phyloP scores from a whole-genome alignment of 2,329 filamentous ascomycete genomes.

The Mycosphaerella arachidis region DNA sequence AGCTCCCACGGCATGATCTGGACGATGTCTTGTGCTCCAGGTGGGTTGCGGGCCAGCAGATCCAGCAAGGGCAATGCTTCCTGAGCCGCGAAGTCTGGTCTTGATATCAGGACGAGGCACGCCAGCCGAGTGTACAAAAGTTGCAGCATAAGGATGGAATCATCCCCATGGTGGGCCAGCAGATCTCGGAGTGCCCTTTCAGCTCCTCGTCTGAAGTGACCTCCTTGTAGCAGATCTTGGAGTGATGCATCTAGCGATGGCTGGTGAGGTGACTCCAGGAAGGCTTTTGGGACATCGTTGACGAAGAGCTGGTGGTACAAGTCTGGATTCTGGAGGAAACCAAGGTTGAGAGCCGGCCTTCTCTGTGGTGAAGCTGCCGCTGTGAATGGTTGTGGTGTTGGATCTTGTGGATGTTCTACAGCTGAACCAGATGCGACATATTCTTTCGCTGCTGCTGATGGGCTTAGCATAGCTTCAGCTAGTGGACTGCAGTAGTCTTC shows the following conservation, averaged over 20 bases:
- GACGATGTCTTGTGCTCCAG: slow-evolving; percentile 50
- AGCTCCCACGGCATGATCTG: slow-evolving; percentile 83
- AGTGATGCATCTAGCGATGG: slow-evolving; percentile 62
- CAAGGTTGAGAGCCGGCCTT: slow-evolving; percentile 60
- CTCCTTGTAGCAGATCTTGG: slow-evolving; percentile 60
- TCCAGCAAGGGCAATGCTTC: slow-evolving; percentile 62
- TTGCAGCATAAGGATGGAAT: slow-evolving; percentile 65
- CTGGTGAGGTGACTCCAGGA: slow-evolving; percentile 64
- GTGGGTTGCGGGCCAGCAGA: slow-evolving; percentile 40
- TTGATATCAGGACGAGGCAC: slow-evolving; percentile 74
- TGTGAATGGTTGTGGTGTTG: slow-evolving; percentile 10
- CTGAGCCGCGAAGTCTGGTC: slow-evolving; percentile 52
- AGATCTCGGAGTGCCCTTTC: slow-evolving; percentile 40
- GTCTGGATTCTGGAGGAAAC: slow-evolving; percentile 71
- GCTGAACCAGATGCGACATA: slow-evolving; percentile 1
- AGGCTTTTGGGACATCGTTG: slow-evolving; percentile 58
- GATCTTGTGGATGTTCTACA: background rate
- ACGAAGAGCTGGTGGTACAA: slow-evolving; percentile 76
- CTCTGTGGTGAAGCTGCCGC: slow-evolving; percentile 9
- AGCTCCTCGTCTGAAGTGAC: slow-evolving; percentile 67
- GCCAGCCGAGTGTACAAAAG: slow-evolving; percentile 77
- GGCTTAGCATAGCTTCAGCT: slow-evolving; percentile 19
- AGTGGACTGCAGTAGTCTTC: slow-evolving; percentile 26
- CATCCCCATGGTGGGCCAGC: slow-evolving; percentile 46
- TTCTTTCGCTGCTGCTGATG: slow-evolving; percentile 1